phyloP scores from a whole-genome alignment of 2,329 filamentous ascomycete genomes.

The Aspergillus candidus region DNA sequence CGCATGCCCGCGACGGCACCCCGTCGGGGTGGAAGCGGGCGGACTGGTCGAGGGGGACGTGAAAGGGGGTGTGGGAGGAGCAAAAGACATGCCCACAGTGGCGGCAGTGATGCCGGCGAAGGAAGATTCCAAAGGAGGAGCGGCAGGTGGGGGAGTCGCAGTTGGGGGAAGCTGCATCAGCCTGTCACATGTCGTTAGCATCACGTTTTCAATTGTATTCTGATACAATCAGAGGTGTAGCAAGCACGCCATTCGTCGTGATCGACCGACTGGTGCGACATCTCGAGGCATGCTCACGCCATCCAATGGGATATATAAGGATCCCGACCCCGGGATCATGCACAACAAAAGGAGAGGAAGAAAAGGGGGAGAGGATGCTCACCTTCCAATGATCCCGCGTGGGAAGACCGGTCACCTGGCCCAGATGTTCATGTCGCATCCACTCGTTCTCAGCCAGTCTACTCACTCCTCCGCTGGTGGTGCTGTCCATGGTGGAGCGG shows the following conservation, averaged over 20 bases:
- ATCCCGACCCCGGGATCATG: neutral
- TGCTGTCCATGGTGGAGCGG: conserved; percentile 37
- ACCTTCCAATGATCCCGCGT: conserved; percentile 63
- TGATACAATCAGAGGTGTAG: neutral
- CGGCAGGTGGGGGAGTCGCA: conserved; percentile 56
- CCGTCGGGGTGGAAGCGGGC: conserved; percentile 59
- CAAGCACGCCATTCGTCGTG: conserved; percentile 23
- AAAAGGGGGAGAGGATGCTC: conserved; percentile 25
- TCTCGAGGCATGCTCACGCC: conserved; percentile 14
- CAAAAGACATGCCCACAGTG: conserved; percentile 63
- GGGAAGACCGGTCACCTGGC: conserved; percentile 53
- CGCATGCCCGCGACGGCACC: conserved; percentile 51
- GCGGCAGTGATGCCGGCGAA: conserved; percentile 60
- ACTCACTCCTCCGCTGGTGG: conserved; percentile 36
- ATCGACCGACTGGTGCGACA: conserved; percentile 21
- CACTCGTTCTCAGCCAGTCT: conserved; percentile 49
- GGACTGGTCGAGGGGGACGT: conserved; percentile 57
- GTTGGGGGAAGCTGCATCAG: conserved; percentile 50
- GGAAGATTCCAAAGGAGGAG: conserved; percentile 54
- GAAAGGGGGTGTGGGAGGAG: conserved; percentile 51
- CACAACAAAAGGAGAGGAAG: neutral
- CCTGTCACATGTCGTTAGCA: conserved; percentile 35
- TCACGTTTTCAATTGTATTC: neutral
- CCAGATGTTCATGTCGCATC: conserved; percentile 48
- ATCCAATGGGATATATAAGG: conserved; percentile 19